phyloP scores from a whole-genome alignment of 2,329 filamentous ascomycete genomes.

The Diaporthe velutina region DNA sequence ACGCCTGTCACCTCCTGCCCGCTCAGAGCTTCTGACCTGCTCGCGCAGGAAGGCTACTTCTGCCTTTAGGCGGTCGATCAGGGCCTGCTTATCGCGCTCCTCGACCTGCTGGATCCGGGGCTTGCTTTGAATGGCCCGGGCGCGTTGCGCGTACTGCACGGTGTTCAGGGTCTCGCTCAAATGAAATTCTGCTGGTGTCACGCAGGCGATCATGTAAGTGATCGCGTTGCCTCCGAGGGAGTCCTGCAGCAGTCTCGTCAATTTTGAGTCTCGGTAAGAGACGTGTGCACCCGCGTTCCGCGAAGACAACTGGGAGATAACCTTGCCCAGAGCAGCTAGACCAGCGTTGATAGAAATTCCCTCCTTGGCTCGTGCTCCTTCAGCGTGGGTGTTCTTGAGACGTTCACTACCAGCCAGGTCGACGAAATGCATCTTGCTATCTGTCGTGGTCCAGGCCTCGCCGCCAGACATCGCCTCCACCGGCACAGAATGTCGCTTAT shows the following conservation, averaged over 20 bases:
- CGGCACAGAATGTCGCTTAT: slow-evolving; percentile 91
- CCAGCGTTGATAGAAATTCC: slow-evolving; percentile 99
- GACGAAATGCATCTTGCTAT: slow-evolving; percentile 99
- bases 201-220: slow-evolving; percentile 99
- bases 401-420: slow-evolving; percentile 97
- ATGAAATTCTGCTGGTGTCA: slow-evolving; percentile 96
- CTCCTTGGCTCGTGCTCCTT: slow-evolving; percentile 93
- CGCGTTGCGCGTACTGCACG: slow-evolving; percentile 95
- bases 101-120: slow-evolving; percentile 95
- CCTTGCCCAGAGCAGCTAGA: slow-evolving; percentile 93
- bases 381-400: slow-evolving; percentile 95
- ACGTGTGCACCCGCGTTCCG: slow-evolving; percentile 89
- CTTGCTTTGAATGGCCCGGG: slow-evolving; percentile 96
- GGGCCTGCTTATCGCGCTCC: slow-evolving; percentile 91
- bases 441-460: slow-evolving; percentile 82
- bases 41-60: slow-evolving; percentile 95
- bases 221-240: slow-evolving; percentile 97
- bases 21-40: slow-evolving; percentile 89
- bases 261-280: slow-evolving; percentile 97
- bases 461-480: slow-evolving; percentile 82
- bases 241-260: slow-evolving; percentile 94
- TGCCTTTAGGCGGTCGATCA: slow-evolving; percentile 93
- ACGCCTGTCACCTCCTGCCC: slow-evolving; percentile 68
- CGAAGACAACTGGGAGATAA: slow-evolving; percentile 97
- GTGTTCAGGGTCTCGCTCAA: slow-evolving; percentile 98